Conservation (phyloP, 805 yeast species). For the Cyberlindnera lachancei region DNA sequence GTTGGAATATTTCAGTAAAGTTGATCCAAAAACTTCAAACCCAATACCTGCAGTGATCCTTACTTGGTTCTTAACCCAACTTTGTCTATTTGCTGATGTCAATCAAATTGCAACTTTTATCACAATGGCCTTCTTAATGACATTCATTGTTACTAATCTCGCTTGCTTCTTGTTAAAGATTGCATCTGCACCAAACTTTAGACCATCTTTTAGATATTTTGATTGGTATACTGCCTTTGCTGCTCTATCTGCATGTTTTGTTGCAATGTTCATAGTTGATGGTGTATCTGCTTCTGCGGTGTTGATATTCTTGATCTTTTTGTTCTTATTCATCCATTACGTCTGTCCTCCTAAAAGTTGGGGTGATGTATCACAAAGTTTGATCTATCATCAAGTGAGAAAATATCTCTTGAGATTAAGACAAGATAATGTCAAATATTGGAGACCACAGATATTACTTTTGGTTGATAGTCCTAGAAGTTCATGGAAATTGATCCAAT, state of each 20-base stretch:
- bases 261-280: slow-evolving; percentile 93
- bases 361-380: slow-evolving; percentile 96
- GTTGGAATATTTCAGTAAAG: slow-evolving; percentile 48
- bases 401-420: slow-evolving; percentile 77
- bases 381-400: slow-evolving; percentile 94
- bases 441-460: slow-evolving; percentile 93
- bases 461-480: slow-evolving; percentile 89
- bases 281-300: slow-evolving; percentile 80
- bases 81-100: slow-evolving; percentile 82
- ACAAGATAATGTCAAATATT: slow-evolving; percentile 91
- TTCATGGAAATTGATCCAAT: slow-evolving; percentile 84
- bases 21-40: slow-evolving; percentile 38
- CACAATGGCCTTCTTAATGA: slow-evolving; percentile 96
- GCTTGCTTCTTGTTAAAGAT: slow-evolving; percentile 86
- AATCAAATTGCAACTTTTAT: slow-evolving; percentile 92
- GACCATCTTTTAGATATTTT: slow-evolving; percentile 91
- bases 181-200: slow-evolving; percentile 95
- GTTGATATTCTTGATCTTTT: slow-evolving; percentile 51
- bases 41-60: slow-evolving; percentile 60
- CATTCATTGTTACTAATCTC: slow-evolving; percentile 86
- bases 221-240: slow-evolving; percentile 70
- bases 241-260: slow-evolving; percentile 63
- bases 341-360: slow-evolving; percentile 91
- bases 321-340: slow-evolving; percentile 79
- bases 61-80: slow-evolving; percentile 79